phyloP scores from a whole-genome alignment of 306 rosid species.

The Inga oerstediana region DNA sequence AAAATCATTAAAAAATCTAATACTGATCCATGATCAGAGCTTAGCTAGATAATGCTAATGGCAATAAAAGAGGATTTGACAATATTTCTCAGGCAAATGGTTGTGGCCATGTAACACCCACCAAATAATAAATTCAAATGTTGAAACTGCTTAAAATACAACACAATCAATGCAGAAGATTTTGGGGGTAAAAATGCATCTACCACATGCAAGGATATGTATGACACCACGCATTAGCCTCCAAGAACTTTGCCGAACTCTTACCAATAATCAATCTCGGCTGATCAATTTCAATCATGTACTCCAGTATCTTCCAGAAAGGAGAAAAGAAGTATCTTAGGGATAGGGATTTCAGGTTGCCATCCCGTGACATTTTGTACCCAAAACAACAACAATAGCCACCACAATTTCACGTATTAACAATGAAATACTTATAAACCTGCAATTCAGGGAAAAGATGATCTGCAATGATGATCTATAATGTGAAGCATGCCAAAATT shows the following conservation, averaged over 20 bases:
- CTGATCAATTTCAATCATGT: neutral
- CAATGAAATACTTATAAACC: neutral
- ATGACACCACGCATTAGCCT: neutral
- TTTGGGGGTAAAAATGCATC: neutral
- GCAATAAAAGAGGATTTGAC: neutral
- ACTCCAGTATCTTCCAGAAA: neutral
- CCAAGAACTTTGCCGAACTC: neutral
- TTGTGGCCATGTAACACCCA: neutral
- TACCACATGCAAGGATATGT: neutral
- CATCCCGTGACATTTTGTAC: neutral
- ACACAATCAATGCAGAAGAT: neutral
- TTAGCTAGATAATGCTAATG: neutral
- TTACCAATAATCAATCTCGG: neutral
- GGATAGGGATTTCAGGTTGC: neutral
- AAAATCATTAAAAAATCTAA: neutral
- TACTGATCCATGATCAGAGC: neutral
- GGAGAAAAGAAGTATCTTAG: neutral
- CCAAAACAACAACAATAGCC: neutral
- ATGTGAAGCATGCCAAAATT: neutral
- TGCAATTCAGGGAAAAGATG: neutral
- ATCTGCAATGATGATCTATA: neutral
- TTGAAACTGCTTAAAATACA: neutral
- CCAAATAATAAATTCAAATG: neutral
- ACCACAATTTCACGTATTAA: neutral
- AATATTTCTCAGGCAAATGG: neutral